Evolutionary conservation across 148 eudicot genomes (phyloP), one percentile per base, ranked within the genome.

Genomic region (Nepenthes mirabilis): DNA sequence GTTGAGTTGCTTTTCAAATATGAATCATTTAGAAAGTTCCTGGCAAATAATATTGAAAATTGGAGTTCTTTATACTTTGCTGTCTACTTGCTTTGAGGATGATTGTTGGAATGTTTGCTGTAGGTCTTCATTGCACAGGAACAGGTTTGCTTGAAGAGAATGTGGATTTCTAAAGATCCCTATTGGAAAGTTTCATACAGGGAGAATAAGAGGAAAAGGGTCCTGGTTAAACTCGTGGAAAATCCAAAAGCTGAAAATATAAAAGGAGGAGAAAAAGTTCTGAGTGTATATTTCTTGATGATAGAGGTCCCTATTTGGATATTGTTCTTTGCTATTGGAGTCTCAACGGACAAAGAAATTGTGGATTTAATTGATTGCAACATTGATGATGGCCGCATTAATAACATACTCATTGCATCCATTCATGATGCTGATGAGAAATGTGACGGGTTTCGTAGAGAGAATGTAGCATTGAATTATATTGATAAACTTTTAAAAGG

Each of bases 61-160:
- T 40, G n/a, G 55, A n/a, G n/a, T 52, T 52, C 2, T 3, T 23
- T 52, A 12, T 4, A 1, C 5, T 6, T 1, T 52, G 14, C 14
- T 52, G 1, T 12, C 32, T 23, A n/a, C 1, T 52, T 52, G 14
- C 32, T n/a, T 5, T 53, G n/a, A 49, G 34, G 2, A 48, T 68
- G 14, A 53, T 57, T 59, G 9, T 52, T 33, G 33, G 51, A 12
- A 49, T 12, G 4, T 49, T 65, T 62, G 48, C 52, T 75, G 76
- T 88, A 91, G 98, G 72, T 75, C 11, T 93, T 93, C 60, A 86
- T 93, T 67, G 98, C 98, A 9, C 98, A 93, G 80, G 98, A 93
- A 71, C 96, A 88, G 66, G 68, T 71, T 12, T 83, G 91, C 77
- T 73, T 88, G 54, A 88, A 73, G 69, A 82, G 95, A 71, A 76